These are phyloP conservation scores for Talaromyces borbonicus DNA, from an alignment of 495 filamentous ascomycete species.

Conservation along the genomic window DNA sequence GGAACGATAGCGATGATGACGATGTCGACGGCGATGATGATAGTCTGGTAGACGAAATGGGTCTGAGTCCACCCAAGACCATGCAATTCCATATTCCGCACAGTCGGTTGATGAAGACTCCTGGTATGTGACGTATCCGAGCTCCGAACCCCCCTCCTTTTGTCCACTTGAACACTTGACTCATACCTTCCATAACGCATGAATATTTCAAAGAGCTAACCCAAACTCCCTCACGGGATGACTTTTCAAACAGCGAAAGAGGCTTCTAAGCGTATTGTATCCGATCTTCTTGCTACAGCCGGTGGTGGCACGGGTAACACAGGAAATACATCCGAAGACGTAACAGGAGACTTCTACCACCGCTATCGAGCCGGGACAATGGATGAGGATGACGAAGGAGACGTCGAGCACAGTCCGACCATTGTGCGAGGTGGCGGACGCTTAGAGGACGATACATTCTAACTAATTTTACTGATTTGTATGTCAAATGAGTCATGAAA, in stretches of 20 bases:
- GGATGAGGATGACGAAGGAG: slow-evolving; percentile 44
- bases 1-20: slow-evolving; percentile 54
- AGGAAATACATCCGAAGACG: slow-evolving; percentile 35
- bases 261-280: slow-evolving; percentile 85
- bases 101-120: slow-evolving; percentile 79
- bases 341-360: background rate
- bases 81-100: slow-evolving; percentile 93
- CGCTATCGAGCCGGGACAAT: slow-evolving; percentile 18
- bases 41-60: slow-evolving; percentile 47
- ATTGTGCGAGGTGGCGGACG: slow-evolving; percentile 57
- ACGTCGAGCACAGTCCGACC: slow-evolving; percentile 68
- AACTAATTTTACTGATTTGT: background rate
- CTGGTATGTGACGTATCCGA: slow-evolving; percentile 54
- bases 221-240: too few relatives aligned
- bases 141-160: background rate
- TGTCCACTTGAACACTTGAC: background rate
- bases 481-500: background rate
- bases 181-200: too few relatives aligned
- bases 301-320: slow-evolving; percentile 53
- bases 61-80: slow-evolving; percentile 87
- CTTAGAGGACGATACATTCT: slow-evolving; percentile 66
- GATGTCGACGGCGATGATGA: slow-evolving; percentile 47
- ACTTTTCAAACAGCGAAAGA: slow-evolving; percentile 54
- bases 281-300: slow-evolving; percentile 79
- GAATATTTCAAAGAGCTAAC: too few relatives aligned